Evolutionary conservation across 2,329 filamentous ascomycete genomes (phyloP), one percentile per base, ranked within the genome.

Genomic region (Diaporthe eres): DNA sequence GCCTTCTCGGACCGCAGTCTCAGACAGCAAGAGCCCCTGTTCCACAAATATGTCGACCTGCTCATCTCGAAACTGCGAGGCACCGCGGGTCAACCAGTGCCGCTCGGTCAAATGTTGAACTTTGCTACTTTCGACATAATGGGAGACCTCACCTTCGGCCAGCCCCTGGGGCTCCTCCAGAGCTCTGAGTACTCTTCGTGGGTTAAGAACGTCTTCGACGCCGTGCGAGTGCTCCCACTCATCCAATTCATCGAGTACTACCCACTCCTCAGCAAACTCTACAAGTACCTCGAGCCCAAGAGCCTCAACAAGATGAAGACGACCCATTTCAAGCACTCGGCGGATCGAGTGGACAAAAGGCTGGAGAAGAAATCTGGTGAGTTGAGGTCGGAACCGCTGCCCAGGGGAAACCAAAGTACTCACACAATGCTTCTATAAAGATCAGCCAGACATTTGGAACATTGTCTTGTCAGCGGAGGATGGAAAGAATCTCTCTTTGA

Each of bases 91-190:
- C 37, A 74, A 5, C 44, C 55, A 2, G 47, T 81, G 31, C 76
- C 81, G 63, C 70, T 81, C 2, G 76, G 72, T 12, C 37, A 55
- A 12, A 80, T 79, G 80, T 77, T 76, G 51, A 80, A 80, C 42
- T 78, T 77, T 39, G 73, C 81, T 3, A 81, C 83, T 1, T 85
- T 86, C 77, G 85, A 85, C 78, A 81, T 85, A 44, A 81, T 85
- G 60, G 85, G 85, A 25, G 86, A 87, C 73, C 81, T 88, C 39
- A 82, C 84, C 0, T 87, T 87, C 76, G 86, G 85, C 10, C 83
- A 87, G 74, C 82, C 84, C 0, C 86, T 86, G 77, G 81, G 81
- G 22, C 82, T 81, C 72, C 78, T 85, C 6, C 76, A 81, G 55
- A 78, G 79, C 51, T 80, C 80, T 77, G 61, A 57, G 65, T 80